phyloP scores from a whole-genome alignment of 2,329 filamentous ascomycete species.

The Cyphellophora europaea region DNA sequence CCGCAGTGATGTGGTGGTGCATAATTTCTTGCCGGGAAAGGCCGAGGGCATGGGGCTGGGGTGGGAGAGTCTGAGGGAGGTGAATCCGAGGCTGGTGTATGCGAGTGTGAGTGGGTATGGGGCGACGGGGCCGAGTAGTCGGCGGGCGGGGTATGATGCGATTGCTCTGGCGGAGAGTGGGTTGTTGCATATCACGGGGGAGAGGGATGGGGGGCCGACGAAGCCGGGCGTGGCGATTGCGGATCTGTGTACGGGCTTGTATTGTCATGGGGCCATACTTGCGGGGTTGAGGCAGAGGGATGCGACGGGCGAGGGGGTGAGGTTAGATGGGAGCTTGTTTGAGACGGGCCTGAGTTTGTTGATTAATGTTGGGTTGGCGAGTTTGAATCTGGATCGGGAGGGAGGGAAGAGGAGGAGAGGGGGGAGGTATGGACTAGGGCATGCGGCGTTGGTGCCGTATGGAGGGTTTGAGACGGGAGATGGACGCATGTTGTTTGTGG shows the following conservation, averaged over 20 bases:
- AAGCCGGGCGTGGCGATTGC: conserved; percentile 16
- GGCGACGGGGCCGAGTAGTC: conserved; percentile 29
- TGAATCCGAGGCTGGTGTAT: conserved; percentile 39
- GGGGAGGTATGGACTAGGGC: conserved; percentile 13
- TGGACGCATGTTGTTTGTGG: conserved; percentile 14
- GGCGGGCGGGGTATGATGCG: conserved; percentile 16
- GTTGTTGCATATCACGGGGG: conserved; percentile 16
- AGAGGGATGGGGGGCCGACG: conserved; percentile 7
- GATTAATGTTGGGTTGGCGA: conserved; percentile 17
- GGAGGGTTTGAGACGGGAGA: conserved; percentile 14
- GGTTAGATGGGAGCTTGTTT: conserved; percentile 15
- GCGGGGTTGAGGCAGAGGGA: conserved; percentile 14
- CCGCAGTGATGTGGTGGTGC: conserved; percentile 13
- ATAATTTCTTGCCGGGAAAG: conserved; percentile 28
- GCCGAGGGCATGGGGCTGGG: conserved; percentile 35
- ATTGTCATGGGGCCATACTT: conserved; percentile 16
- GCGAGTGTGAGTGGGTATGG: conserved; percentile 48
- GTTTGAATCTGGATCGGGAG: conserved; percentile 13
- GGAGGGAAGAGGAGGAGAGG: conserved; percentile 11
- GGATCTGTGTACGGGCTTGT: conserved; percentile 17
- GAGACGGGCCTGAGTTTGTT: conserved; percentile 20
- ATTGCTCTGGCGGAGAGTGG: conserved; percentile 16
- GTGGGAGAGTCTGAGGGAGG: conserved; percentile 25
- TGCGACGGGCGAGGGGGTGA: conserved; percentile 10
- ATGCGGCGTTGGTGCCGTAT: conserved; percentile 17